Evolutionary conservation across 2,329 filamentous ascomycete species (phyloP), one percentile per base, ranked within the genome.

Genomic region (Tolypocladium inflatum): DNA sequence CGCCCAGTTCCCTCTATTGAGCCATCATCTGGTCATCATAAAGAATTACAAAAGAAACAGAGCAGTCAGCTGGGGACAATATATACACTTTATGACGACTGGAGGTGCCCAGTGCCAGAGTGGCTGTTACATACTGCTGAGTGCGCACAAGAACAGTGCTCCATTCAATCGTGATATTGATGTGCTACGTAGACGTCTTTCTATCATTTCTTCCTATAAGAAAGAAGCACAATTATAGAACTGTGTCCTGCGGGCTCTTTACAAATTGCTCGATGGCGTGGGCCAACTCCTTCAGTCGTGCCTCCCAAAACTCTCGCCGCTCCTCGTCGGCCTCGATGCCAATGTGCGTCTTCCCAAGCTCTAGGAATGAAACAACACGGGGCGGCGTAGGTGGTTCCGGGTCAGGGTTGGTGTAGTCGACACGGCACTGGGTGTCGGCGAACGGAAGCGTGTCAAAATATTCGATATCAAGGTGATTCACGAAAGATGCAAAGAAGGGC

Each of bases 371-470:
- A 23, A 67, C 64, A 8, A 67, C 55, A 2, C 66, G 66, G 19
- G 66, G 65, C 0, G 66, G 66, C 17, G 63, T 62, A 1, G 65
- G 58, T 9, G 63, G 61, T 35, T 67, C 66, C 2, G 65, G 63
- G 19, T 67, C 64, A 1, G 66, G 66, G 19, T 66, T 67, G 1
- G 59, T 62, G 42, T 67, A 67, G 30, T 68, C 66, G 9, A 67
- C 65, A 30, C 66, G 66, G 30, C 66, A 67, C 21, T 62, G 55
- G 0, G 66, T 64, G 33, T 62, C 60, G 19, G 67, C 66, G 54
- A 68, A 68, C 0, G 67, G 66, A 52, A 68, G 63, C 3, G 61
- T 54, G 55, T 68, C 66, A 35, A 68, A 68, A 57, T 64, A 67
- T 48, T 67, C 66, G 23, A 62, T 60, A 54, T 68, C 67, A 35